Conservation (phyloP, 2,329 filamentous ascomycete species). For the Venturia pyrina region DNA sequence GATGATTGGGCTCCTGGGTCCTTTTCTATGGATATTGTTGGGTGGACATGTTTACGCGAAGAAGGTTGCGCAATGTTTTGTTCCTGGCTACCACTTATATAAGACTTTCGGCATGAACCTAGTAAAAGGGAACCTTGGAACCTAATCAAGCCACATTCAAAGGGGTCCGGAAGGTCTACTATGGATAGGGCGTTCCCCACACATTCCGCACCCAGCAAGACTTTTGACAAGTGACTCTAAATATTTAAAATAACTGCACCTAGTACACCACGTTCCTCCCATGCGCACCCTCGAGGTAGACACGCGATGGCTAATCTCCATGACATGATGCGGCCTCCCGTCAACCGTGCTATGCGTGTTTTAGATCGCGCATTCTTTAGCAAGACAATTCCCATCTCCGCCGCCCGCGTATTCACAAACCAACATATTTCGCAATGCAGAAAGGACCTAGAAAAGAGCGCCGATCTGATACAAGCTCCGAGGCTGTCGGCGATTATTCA, state of each 20-base stretch:
- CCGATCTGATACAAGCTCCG: slow-evolving; percentile 56
- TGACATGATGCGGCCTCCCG: slow-evolving; percentile 61
- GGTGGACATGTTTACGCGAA: slow-evolving; percentile 1
- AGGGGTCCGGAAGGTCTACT: neutral
- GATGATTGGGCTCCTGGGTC: neutral
- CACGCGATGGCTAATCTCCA: slow-evolving; percentile 25
- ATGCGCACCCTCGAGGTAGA: neutral
- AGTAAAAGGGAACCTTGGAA: neutral
- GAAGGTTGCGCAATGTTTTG: neutral
- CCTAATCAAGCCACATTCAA: neutral
- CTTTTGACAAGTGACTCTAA: neutral
- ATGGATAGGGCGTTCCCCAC: neutral
- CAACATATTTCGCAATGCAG: slow-evolving; percentile 66
- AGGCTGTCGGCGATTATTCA: slow-evolving; percentile 53
- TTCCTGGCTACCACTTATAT: neutral
- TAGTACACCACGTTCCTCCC: neutral
- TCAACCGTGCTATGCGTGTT: slow-evolving; percentile 66
- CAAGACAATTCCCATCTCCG: slow-evolving; percentile 64
- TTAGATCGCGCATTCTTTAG: slow-evolving; percentile 79
- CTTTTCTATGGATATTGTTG: neutral
- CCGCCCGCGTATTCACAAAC: slow-evolving; percentile 65
- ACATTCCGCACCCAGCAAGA: neutral
- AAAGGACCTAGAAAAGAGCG: slow-evolving; percentile 52
- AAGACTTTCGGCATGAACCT: neutral
- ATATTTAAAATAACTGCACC: neutral